Conservation (phyloP, 208 protist genomes). For the Phytomonas francai region DNA sequence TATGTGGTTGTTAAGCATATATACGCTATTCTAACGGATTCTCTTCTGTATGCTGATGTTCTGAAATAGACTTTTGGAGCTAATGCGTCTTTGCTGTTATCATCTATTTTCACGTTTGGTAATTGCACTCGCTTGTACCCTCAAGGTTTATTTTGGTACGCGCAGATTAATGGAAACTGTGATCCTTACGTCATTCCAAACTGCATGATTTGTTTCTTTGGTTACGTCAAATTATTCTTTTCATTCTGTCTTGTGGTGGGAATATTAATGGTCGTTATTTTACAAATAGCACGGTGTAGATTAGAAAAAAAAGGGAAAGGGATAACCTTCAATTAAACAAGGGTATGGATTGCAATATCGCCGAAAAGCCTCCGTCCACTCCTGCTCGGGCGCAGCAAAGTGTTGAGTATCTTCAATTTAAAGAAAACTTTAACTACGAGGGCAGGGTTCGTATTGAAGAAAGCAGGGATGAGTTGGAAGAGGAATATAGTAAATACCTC, state of each 20-base stretch:
- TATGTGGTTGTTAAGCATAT: background rate
- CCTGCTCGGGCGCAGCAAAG: background rate
- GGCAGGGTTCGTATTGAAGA: constrained; percentile 55
- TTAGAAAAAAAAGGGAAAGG: background rate
- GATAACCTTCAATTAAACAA: background rate
- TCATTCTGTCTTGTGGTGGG: background rate
- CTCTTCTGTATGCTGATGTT: background rate
- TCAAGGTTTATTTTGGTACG: background rate
- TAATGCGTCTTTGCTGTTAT: background rate
- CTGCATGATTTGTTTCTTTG: background rate
- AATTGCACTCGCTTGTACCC: background rate
- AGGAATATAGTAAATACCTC: constrained; percentile 39
- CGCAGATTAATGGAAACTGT: background rate
- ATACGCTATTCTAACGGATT: background rate
- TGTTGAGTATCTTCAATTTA: constrained; percentile 2
- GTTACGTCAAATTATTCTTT: background rate
- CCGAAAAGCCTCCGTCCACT: background rate
- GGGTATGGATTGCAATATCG: background rate
- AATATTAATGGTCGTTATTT: background rate
- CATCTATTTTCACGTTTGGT: background rate
- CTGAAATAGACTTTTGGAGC: background rate
- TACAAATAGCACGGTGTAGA: background rate
- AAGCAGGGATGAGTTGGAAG: constrained; percentile 31
- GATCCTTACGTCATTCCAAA: background rate
- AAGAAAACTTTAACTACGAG: constrained; percentile 73